Base-by-base conservation (phyloP, 305 asterid genomes). In the Stenogyne calaminthoides region DNA sequence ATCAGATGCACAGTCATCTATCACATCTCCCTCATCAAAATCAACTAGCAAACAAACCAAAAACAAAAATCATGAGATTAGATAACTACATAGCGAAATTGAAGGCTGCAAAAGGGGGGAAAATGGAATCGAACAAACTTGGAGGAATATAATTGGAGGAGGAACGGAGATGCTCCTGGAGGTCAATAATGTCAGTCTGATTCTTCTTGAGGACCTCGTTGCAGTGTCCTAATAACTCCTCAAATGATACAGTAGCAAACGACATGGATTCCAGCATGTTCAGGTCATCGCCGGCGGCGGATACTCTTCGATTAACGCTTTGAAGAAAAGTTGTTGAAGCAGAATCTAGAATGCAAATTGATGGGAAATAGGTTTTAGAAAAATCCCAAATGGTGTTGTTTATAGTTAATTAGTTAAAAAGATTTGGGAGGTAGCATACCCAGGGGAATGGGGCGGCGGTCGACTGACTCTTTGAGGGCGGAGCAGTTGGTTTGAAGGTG, bases 221-320 rank as follows among this genome's bases (percentile, higher is more conserved):
- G 89, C 97, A 91, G 81, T 91, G 95, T 46, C 99, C 99, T 36
- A 91, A 74, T 44, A 94, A 90, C 90, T 94, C 99, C 90, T 90
- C 99, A 18, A 94, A 94, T 69, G 97, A 94, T 76, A 94, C 98
- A 66, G 98, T 90, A 11, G 83, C 96, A 22, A 81, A 90, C 36
- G 95, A 80, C 96, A 94, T 90, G 40, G 99, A 88, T 65, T 94
- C 99, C 61, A 94, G 85, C 87, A 89, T 77, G 88, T 86, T 87
- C 83, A 94, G 84, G 76, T 94, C 95, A 16, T 79, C 71, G 55
- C 83, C 85, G 5, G 90, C 82, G n/a, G 84, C 81, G 4, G 91
- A 63, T 9, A 84, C 88, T 39, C 89, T 86, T 72, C 89, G 85
- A 70, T 86, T 90, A 64, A 94, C 73, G 78, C 95, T 78, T 76